Evolutionary conservation across 1,284 basidiomycete species (phyloP), one percentile per base, ranked within the genome.

Genomic region (Fistulinella cinereoalba): DNA sequence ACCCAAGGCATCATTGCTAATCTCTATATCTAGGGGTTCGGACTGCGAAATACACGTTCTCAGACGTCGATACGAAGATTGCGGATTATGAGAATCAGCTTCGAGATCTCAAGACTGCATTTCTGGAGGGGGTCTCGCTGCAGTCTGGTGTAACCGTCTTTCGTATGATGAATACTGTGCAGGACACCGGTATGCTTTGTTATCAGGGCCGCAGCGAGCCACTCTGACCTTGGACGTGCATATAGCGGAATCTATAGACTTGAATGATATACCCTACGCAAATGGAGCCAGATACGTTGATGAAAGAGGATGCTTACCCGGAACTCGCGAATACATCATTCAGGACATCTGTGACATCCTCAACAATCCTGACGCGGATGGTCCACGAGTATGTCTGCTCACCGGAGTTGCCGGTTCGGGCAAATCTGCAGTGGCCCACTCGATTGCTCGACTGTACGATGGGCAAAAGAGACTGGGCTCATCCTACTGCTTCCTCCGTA

Each of bases 91-190:
- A 46, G 28, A 37, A 31, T n/a, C 46, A 10, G 28, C 22, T 47
- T 0, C 43, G 25, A 31, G 43, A 46, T 12, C 24, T 47, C 9
- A 37, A 47, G 11, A 12, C 33, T 3, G 16, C 11, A 6, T 46
- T 46, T 8, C 12, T 46, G 41, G 41, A 43, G 5, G 44, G 44
- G 13, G 16, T 34, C 13, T 10, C 19, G 4, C 15, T 44, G 9
- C 40, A 34, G 5, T 36, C 46, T 10, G 46, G 36, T 0, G 12
- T 47, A n/a, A 38, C 29, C 3, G 46, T 47, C 4, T 32, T 46
- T 22, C 46, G 46, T 7, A 46, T 34, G 44, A 34, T 47, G 34
- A 39, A n/a, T n/a, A n/a, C n/a, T n/a, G n/a, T n/a, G n/a, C n/a
- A n/a, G n/a, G n/a, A n/a, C n/a, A n/a, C n/a, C n/a, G n/a, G n/a